Evolutionary conservation across 805 yeast genomes (phyloP), one percentile per base, ranked within the genome.

Genomic region (Kuraishia molischiana): DNA sequence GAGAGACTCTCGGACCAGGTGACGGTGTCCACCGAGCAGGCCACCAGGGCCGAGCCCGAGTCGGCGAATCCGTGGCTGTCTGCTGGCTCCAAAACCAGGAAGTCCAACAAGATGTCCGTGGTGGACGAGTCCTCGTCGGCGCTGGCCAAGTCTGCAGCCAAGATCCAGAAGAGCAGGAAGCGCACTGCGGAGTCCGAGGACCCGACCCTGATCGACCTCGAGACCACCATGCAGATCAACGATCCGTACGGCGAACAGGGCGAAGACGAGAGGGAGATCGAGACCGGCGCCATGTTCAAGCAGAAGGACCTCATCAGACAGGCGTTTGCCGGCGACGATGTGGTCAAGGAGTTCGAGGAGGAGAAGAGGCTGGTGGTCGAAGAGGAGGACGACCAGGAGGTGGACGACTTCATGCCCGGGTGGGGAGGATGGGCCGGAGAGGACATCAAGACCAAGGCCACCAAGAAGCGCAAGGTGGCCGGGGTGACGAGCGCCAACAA

Each of bases 341-440:
- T 90, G 29, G 83, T 85, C 13, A 69, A 48, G 26, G 87, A 87
- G 46, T 92, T 92, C 56, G 77, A 74, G 44, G 69, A 64, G 11
- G 97, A 89, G 49, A 92, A 90, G 62, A 64, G 67, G 40, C 69
- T 74, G 46, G 72, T 72, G 10, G 66, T 70, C 4, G 72, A 64
- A 32, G 87, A 82, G 34, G 97, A 90, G 57, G 97, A 77, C 41
- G 97, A 90, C 58, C 72, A 85, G 53, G 87, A 80, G 50, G 79
- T 82, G 41, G 95, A 89, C 54, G 62, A 82, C 35, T 81, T 95
- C 0, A 61, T 89, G 37, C 97, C 97, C 3, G 98, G 98, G 1
- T 92, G 97, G 97, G 97, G 97, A 35, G 84, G 82, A 32, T 92
- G 98, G 98, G 83, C 90, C 9, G 96, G 96, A 29, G 69, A 70